These are phyloP conservation scores for Cutaneotrichosporon sp. DNA, from an alignment of 1,284 basidiomycete species.

Conservation along the genomic window DNA sequence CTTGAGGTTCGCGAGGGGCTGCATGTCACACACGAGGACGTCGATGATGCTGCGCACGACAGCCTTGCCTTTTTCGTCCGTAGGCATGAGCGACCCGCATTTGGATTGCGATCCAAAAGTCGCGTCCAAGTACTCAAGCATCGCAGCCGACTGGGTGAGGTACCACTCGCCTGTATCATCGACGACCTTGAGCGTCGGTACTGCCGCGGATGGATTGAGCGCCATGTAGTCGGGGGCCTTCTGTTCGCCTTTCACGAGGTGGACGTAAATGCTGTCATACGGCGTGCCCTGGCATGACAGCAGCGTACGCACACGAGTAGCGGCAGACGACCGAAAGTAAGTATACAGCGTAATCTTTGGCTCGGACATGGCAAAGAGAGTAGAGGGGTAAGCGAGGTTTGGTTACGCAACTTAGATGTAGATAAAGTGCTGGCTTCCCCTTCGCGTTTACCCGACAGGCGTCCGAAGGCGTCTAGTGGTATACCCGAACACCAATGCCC, in stretches of 20 bases:
- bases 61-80: conserved; percentile 5
- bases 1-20: conserved; percentile 11
- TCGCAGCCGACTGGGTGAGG: conserved; percentile 14
- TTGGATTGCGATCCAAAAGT: not conserved
- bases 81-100: conserved; percentile 7
- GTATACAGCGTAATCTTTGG: conserved; percentile 14
- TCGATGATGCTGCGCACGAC: conserved; percentile 11
- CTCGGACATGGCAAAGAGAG: not conserved
- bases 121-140: conserved; percentile 19
- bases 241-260: conserved; percentile 17
- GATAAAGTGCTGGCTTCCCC: too few relatives aligned
- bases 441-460: too few relatives aligned
- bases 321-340: conserved; percentile 18
- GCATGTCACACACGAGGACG: conserved; percentile 15
- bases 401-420: not conserved
- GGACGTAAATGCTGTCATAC: conserved; percentile 5
- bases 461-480: too few relatives aligned
- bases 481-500: not conserved
- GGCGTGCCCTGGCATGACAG: conserved; percentile 10
- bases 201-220: conserved; percentile 9
- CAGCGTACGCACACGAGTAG: conserved; percentile 18
- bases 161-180: conserved; percentile 8
- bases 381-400: too few relatives aligned
- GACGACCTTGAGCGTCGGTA: conserved; percentile 10
- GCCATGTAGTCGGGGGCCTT: conserved; percentile 1